These are phyloP conservation scores for Melampsora abietis-canadensis DNA, from an alignment of 1,284 basidiomycete species.

Conservation along the genomic window DNA sequence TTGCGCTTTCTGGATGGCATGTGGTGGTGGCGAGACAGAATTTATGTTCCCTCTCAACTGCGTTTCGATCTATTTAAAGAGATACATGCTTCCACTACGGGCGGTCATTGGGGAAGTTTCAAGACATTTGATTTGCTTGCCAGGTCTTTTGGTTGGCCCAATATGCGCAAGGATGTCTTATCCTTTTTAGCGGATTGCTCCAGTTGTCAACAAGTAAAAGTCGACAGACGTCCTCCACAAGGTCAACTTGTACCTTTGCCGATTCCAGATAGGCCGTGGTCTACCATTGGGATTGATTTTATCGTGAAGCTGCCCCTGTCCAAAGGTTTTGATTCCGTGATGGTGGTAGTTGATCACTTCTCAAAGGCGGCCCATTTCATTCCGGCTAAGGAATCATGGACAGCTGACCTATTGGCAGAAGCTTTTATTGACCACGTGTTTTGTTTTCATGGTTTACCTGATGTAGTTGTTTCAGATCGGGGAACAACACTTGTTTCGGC, in stretches of 20 bases:
- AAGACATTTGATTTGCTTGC: neutral
- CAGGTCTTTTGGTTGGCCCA: constrained; percentile 13
- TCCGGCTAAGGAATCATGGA: neutral
- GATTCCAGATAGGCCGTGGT: constrained; percentile 53
- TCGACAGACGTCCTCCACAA: neutral
- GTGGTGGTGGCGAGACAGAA: neutral
- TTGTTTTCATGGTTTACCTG: neutral
- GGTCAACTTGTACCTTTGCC: constrained; percentile 56
- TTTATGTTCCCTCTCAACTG: constrained; percentile 18
- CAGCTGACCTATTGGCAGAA: neutral
- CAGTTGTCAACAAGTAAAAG: constrained; percentile 15
- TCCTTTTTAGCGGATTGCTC: neutral
- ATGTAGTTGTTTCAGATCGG: neutral
- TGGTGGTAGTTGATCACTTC: constrained; percentile 56
- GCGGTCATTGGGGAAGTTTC: constrained; percentile 7
- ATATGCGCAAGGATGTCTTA: constrained; percentile 13
- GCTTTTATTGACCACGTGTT: constrained; percentile 9
- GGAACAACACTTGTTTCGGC: neutral
- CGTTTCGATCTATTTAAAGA: constrained; percentile 10
- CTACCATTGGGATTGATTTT: constrained; percentile 57
- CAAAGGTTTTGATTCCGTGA: constrained; percentile 54
- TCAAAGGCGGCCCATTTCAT: constrained; percentile 56
- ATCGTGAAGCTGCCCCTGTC: constrained; percentile 56
- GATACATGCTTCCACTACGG: neutral
- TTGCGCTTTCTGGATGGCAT: neutral